Base-by-base conservation (phyloP, 1,284 basidiomycete species). In the Fomitopsis betulina region DNA sequence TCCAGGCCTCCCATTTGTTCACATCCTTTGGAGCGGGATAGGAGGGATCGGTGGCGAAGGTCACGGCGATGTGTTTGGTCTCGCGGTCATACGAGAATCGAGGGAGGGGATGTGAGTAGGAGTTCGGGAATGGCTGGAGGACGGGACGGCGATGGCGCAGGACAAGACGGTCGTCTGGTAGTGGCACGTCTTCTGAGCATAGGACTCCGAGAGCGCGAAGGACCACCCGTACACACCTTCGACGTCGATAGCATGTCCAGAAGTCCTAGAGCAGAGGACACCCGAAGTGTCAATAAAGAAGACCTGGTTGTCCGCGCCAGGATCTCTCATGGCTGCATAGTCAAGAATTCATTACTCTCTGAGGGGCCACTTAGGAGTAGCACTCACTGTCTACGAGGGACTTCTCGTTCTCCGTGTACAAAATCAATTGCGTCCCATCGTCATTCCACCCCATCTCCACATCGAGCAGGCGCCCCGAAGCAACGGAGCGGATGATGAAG, bases 191-290 rank as follows among this genome's bases (percentile, higher is more conserved):
- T 23, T 13, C 33, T 40, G 17, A 51, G n/a, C 51, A 25, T 39
- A 49, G 54, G 5, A n/a, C n/a, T n/a, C n/a, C n/a, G n/a, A 30
- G 17, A 30, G 10, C 12, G 21, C 27, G 2, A 8, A 30, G 27
- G 27, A 30, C 27, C 27, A 8, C 27, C 27, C 13, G 38, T 56
- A 63, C 67, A 42, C 70, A 87, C 89, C 80, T 77, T 91, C 82
- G 37, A 92, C 71, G 67, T 93, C 91, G 45, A 93, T 75, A 9
- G 89, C 90, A 73, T 92, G 90, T 1, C 90, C 90, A n/a, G 89
- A 83, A 9, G 82, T 80, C 62, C 86, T 80, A 6, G 88, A 90
- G 68, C 88, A 92, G 42, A 93, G 71, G 12, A 83, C 83, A 19
- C 91, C 90, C 12, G 82, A 80, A 5, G 81, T 80, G 69, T 93